These are phyloP conservation scores for Rhytidiadelphus loreus DNA, from an alignment of 225 moss, liverwort and hornwort species.

Conservation along the genomic window DNA sequence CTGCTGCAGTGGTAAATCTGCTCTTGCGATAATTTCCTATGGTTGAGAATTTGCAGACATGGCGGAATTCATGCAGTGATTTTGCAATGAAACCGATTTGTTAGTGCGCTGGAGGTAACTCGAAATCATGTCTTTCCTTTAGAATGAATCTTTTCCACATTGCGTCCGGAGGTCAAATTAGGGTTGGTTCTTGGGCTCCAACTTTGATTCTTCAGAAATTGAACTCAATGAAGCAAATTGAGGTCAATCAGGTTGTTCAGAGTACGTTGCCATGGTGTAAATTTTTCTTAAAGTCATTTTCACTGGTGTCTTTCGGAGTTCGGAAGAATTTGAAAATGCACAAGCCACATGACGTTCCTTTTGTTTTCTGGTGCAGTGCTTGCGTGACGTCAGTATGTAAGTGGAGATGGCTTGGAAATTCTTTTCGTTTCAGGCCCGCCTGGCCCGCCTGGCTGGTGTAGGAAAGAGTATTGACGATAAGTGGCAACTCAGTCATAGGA, in stretches of 20 bases:
- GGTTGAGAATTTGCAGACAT: background rate
- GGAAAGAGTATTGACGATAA: background rate
- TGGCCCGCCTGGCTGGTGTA: background rate
- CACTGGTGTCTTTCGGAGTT: background rate
- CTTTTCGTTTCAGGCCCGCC: background rate
- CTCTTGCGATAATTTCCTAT: background rate
- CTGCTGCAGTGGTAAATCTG: background rate
- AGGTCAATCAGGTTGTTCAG: background rate
- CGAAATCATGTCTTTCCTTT: background rate
- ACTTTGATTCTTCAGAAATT: background rate
- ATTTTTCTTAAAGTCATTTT: background rate
- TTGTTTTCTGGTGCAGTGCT: background rate
- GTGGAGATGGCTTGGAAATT: constrained; percentile 19
- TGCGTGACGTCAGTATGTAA: background rate
- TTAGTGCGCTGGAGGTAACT: background rate
- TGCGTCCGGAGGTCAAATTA: background rate
- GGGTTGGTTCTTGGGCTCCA: background rate
- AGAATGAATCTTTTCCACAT: background rate
- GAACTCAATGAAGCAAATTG: background rate
- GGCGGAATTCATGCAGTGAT: background rate
- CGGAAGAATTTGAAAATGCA: background rate
- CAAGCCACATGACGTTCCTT: background rate
- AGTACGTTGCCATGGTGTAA: background rate
- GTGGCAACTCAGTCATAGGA: background rate
- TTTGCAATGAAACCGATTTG: background rate